Evolutionary conservation across 371 early-diverging fungal genomes (phyloP).

Genomic region (Circinella minor): DNA sequence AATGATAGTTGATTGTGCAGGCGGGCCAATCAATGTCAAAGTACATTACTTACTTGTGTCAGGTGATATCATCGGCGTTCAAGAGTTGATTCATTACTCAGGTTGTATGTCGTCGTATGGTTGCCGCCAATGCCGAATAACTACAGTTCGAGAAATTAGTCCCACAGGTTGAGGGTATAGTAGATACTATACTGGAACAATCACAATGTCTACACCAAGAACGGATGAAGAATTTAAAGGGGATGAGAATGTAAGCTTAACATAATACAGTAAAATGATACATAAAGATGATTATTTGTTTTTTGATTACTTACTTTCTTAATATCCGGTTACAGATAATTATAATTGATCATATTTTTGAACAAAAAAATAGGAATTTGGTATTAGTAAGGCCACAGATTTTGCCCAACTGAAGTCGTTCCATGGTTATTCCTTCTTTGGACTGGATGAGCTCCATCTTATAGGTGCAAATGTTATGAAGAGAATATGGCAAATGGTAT

Average conservation of each 20-base stretch:
- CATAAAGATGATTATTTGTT: no score
- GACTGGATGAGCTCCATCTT: background rate
- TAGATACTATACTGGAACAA: background rate
- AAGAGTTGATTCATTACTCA: no score
- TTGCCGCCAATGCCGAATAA: no score
- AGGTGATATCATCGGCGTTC: constrained; percentile 1
- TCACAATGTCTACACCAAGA: background rate
- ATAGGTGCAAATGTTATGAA: background rate
- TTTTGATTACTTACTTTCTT: background rate
- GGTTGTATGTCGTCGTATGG: no score
- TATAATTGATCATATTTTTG: no score
- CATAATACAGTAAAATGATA: no score
- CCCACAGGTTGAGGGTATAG: constrained; percentile 9
- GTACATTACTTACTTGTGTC: background rate
- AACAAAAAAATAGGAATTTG: background rate
- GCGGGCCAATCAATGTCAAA: background rate
- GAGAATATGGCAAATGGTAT: background rate
- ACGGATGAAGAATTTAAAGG: background rate
- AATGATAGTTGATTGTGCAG: constrained; percentile 4
- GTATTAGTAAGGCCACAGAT: background rate
- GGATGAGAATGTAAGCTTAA: no score
- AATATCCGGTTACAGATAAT: background rate
- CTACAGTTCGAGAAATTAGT: no score
- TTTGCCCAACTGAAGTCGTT: background rate
- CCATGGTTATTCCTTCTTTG: background rate